phyloP scores from a whole-genome alignment of 768 basidiomycete species.

The Phylloporus rhodoxanthus region DNA sequence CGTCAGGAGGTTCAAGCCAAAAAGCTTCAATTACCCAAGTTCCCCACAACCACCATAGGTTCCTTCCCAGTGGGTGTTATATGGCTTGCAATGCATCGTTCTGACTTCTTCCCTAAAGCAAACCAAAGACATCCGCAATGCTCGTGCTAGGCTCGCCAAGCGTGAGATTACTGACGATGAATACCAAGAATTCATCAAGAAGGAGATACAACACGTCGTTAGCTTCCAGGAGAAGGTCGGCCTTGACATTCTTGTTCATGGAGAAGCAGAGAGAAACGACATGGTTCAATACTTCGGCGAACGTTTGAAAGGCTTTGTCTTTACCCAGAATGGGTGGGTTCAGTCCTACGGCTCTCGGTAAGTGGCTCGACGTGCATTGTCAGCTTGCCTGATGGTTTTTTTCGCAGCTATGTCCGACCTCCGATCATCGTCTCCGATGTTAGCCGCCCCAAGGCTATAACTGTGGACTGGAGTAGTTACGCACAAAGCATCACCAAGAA shows the following conservation, averaged over 20 bases:
- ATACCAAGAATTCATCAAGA: conserved; percentile 98
- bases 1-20: conserved; percentile 87
- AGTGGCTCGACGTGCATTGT: conserved; percentile 21
- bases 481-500: conserved; percentile 89
- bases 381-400: conserved; percentile 5
- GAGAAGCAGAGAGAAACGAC: conserved; percentile 98
- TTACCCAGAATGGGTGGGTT: conserved; percentile 99
- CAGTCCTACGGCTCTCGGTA: conserved; percentile 98
- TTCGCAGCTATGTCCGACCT: conserved; percentile 82
- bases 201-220: conserved; percentile 91
- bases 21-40: conserved; percentile 86
- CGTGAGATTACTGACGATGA: conserved; percentile 77
- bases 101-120: conserved; percentile 45
- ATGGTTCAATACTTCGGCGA: conserved; percentile 99
- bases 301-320: conserved; percentile 89
- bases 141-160: conserved; percentile 93
- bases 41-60: conserved; percentile 98
- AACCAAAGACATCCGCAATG: conserved; percentile 98
- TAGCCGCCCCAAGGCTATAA: conserved; percentile 87
- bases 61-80: conserved; percentile 77
- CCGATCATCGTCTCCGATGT: conserved; percentile 98
- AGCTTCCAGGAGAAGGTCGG: conserved; percentile 96
- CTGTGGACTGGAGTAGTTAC: conserved; percentile 94
- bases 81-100: not conserved
- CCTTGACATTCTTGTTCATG: conserved; percentile 96